A percentile compares a stretch with the other conserved stretches of the same genome.
Evolutionary conservation across 2,329 filamentous ascomycete species (phyloP).

Genomic region (Tolypocladium amazonense): DNA sequence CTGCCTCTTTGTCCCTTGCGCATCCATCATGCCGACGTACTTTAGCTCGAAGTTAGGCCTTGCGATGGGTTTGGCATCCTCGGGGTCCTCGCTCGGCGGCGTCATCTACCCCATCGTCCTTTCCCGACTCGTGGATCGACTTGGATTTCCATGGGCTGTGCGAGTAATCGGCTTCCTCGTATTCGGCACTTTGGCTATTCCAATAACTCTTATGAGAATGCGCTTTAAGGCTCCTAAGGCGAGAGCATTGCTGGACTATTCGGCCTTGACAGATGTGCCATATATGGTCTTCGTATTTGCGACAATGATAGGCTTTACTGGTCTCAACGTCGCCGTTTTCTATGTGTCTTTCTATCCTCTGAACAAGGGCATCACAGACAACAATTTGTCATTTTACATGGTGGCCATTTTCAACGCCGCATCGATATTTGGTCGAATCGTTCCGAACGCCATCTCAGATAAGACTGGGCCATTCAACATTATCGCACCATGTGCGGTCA

Average conservation of each 20-base stretch:
- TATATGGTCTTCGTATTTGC: conserved; percentile 12
- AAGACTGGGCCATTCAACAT: conserved; percentile 24
- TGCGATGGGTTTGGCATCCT: conserved; percentile 21
- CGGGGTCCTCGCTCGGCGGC: conserved; percentile 20
- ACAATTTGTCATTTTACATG: conserved; percentile 27
- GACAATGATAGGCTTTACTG: conserved; percentile 26
- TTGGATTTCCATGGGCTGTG: conserved; percentile 19
- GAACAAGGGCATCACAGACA: conserved; percentile 15
- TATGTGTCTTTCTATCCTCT: conserved; percentile 27
- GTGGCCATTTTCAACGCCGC: conserved; percentile 35
- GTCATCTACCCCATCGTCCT: conserved; percentile 22
- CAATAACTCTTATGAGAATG: conserved; percentile 25
- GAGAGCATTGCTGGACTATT: conserved; percentile 3
- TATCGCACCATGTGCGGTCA: conserved; percentile 14
- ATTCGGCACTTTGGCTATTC: conserved; percentile 22
- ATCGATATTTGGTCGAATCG: conserved; percentile 32
- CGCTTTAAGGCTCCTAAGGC: conserved; percentile 19
- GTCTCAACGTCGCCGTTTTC: conserved; percentile 26
- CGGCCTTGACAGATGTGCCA: conserved; percentile 12
- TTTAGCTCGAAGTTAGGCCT: conserved; percentile 17
- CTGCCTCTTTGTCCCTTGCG: conserved; percentile 25
- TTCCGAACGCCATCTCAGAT: conserved; percentile 27
- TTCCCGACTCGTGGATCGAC: conserved; percentile 5
- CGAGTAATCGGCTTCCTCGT: conserved; percentile 18
- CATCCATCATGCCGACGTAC: conserved; percentile 21